Conservation (phyloP, 306 rosid genomes). For the Cajanus cajan region DNA sequence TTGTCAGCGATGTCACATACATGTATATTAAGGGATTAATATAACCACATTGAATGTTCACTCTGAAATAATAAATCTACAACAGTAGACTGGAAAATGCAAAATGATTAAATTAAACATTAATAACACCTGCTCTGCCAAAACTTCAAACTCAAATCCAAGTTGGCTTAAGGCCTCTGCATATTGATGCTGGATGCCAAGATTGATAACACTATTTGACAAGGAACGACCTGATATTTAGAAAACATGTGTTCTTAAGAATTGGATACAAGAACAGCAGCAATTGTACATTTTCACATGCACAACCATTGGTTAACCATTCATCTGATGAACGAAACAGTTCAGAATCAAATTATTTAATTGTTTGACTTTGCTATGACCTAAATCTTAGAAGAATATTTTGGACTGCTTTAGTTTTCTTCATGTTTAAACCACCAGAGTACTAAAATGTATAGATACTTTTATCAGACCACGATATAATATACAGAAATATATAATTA, state of each 20-base stretch:
- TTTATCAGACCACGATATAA: not conserved
- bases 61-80: not conserved
- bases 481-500: not conserved
- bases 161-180: conserved; percentile 74
- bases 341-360: not conserved
- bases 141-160: conserved; percentile 76
- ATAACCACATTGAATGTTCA: conserved; percentile 10
- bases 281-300: conserved; percentile 17
- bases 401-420: conserved; percentile 6
- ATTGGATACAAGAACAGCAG: conserved; percentile 19
- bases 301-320: conserved; percentile 8
- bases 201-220: conserved; percentile 76
- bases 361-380: not conserved
- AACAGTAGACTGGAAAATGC: conserved; percentile 11
- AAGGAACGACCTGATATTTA: conserved; percentile 67
- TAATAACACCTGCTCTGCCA: conserved; percentile 66
- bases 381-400: conserved; percentile 10
- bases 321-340: conserved; percentile 15
- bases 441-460: conserved; percentile 7
- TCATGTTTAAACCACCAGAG: conserved; percentile 6
- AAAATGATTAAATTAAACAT: conserved; percentile 12
- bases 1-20: conserved; percentile 31
- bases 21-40: conserved; percentile 15
- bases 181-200: conserved; percentile 70
- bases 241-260: conserved; percentile 23